Base-by-base conservation (phyloP, 2,329 filamentous ascomycete genomes). In the Fusarium protoensiforme region DNA sequence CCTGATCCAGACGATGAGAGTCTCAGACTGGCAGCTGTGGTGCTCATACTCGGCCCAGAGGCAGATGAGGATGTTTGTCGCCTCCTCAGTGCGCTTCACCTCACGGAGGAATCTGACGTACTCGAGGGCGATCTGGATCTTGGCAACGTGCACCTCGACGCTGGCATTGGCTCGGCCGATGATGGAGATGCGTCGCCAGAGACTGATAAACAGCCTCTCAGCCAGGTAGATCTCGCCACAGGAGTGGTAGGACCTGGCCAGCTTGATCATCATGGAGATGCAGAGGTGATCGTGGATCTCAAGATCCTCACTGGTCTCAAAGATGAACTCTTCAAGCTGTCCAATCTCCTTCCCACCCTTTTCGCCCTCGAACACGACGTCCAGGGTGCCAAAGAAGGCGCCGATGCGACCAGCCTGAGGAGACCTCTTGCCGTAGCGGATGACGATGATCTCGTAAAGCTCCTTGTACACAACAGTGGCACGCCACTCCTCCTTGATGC, bases 31-130 rank as follows among this genome's bases (percentile, higher is more conserved):
- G n/a, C 80, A 81, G 2, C 59, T 67, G 59, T 80, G 71, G 64
- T 84, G 74, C 70, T 84, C 80, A 41, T 83, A 84, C 73, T 84
- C 83, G 1, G 80, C 80, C 82, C 83, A 84, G 8, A 85, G 71
- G 35, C 81, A 83, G 35, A 84, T 80, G 61, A 84, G 76, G 11
- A 85, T 83, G 54, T 80, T 84, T 38, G 75, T 78, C 3, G 83
- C 81, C 60, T 85, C 83, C 27, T 83, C 79, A 8, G 64, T 64
- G 2, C 82, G 81, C 35, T 80, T 76, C 13, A 77, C 67, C 14
- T 77, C 71, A 22, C 76, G 74, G 29, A 85, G 70, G 65, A 83
- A 84, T 48, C 75, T 73, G 58, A 80, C 72, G 59, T 84, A 85
- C 67, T 81, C 80, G 3, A 84, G 73, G 2, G 82, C 81, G 58